Conservation (phyloP, 495 filamentous ascomycete species). For the Hypoxylon intermedium region DNA sequence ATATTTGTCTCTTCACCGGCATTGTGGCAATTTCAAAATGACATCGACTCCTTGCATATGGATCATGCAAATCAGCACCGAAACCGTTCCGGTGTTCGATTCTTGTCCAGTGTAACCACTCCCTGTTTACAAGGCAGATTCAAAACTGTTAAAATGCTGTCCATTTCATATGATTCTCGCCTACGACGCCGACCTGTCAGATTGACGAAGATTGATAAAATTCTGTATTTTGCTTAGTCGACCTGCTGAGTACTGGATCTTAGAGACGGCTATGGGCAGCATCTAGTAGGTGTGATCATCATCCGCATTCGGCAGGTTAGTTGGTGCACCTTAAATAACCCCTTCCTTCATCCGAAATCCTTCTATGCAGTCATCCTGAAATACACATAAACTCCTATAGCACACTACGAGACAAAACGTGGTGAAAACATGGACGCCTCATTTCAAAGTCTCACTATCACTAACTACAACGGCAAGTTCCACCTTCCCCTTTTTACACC, state of each 20-base stretch:
- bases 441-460: not conserved
- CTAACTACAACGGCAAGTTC: conserved; percentile 19
- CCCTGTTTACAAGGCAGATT: conserved; percentile 2
- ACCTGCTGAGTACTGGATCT: conserved; percentile 58
- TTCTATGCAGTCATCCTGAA: conserved; percentile 31
- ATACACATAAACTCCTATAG: not conserved
- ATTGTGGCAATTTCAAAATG: conserved; percentile 32
- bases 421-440: conserved; percentile 18
- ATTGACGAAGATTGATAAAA: not conserved
- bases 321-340: conserved; percentile 10
- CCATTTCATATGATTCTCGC: not conserved
- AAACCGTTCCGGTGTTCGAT: conserved; percentile 30
- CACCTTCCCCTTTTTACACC: conserved; percentile 13
- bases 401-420: conserved; percentile 19
- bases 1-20: conserved; percentile 27
- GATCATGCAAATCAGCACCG: conserved; percentile 35
- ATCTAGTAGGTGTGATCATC: conserved; percentile 69
- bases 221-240: conserved; percentile 4
- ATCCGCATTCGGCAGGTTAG: conserved; percentile 32
- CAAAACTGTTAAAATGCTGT: not conserved
- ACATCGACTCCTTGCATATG: conserved; percentile 33
- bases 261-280: conserved; percentile 74
- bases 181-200: not conserved
- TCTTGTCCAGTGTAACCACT: conserved; percentile 15
- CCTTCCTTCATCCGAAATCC: conserved; percentile 23